Base-by-base conservation (phyloP, 768 basidiomycete genomes). In the Coprinopsis sp. region DNA sequence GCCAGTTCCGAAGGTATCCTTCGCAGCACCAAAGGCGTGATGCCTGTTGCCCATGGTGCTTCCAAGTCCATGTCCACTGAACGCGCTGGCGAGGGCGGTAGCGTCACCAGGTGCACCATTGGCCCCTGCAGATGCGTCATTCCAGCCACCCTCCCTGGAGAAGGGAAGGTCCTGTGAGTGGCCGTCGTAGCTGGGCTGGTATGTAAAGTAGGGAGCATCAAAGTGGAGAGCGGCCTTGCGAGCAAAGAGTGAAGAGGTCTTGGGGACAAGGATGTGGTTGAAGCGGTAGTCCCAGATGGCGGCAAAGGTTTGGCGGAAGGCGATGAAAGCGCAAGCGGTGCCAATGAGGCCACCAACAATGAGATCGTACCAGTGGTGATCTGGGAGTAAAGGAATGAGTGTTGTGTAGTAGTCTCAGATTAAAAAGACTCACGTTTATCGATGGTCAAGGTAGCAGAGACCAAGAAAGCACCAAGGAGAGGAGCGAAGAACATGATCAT, bases 331-430 rank as follows among this genome's bases (percentile, higher is more conserved):
- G 16, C 65, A 70, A 36, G 63, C 57, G 14, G 63, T 69, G 3
- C 79, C 77, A 24, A 78, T 81, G 43, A 76, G 51, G 2, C 64
- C 76, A 23, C 80, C 80, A 14, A 68, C 77, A 2, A 79, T 29
- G 48, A 77, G 69, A 57, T 82, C 81, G 57, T 77, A 77, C 74
- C 75, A 78, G 57, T 80, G 73, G 58, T 81, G 77, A 55, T 62
- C 70, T 72, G 47, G 3, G 21, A 16, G 45, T 18, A 33, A 37
- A 13, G 18, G 31, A n/a, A 16, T 5, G 14, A 27, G 8, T 21
- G n/a, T 10, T 3, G 34, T 12, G 22, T 11, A 12, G 19, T 11
- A 22, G 30, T 40, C 30, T 37, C 13, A 30, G 31, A 43, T 25
- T 16, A 23, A 47, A 19, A 24, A 11, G 16, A 59, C 71, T 21